phyloP scores from a whole-genome alignment of 768 basidiomycete genomes.

The Pleurotus ostreatus region DNA sequence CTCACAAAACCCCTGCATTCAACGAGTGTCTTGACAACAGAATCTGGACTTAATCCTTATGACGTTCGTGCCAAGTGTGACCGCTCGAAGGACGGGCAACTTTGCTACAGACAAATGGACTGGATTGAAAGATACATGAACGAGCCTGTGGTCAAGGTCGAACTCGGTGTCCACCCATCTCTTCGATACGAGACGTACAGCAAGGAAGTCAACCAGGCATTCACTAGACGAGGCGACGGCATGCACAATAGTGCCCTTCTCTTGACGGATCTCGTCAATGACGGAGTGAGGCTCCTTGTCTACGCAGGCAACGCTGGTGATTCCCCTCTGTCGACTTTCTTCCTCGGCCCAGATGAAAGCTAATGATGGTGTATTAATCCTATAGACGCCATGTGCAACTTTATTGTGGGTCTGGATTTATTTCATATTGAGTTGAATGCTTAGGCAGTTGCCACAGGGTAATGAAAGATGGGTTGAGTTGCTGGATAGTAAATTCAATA shows the following conservation, averaged over 20 bases:
- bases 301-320: conserved; percentile 85
- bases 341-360: not conserved
- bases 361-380: conserved; percentile 14
- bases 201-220: conserved; percentile 76
- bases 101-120: conserved; percentile 76
- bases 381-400: conserved; percentile 86
- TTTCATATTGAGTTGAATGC: not conserved
- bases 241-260: conserved; percentile 79
- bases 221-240: conserved; percentile 79
- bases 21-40: conserved; percentile 25
- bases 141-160: conserved; percentile 66
- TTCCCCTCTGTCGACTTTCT: conserved; percentile 18
- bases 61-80: conserved; percentile 81
- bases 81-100: conserved; percentile 57
- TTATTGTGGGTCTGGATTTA: conserved; percentile 41
- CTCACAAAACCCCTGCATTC: not conserved
- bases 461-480: conserved; percentile 73
- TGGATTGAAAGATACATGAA: conserved; percentile 94
- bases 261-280: conserved; percentile 76
- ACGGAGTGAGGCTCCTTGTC: conserved; percentile 79
- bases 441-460: conserved; percentile 38
- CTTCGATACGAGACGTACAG: conserved; percentile 69
- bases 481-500: conserved; percentile 57
- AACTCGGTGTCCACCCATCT: conserved; percentile 65
- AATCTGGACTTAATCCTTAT: conserved; percentile 82